Percentiles rank a stretch among this genome's conserved stretches.
phyloP scores from a whole-genome alignment of 2,329 filamentous ascomycete genomes.

The Aspergillus luchuensis region DNA sequence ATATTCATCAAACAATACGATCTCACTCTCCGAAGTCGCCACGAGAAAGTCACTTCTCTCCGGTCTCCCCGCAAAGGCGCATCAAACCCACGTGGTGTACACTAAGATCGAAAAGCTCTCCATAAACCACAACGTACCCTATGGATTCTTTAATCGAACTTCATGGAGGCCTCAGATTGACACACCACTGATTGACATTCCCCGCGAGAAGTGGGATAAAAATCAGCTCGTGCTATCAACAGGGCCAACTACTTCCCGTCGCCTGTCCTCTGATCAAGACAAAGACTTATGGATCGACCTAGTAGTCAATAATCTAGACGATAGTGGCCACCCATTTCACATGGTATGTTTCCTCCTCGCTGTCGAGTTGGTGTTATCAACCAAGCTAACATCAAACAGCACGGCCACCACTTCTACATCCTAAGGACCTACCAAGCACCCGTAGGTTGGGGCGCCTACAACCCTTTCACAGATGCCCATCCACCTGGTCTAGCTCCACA shows the following conservation, averaged over 20 bases:
- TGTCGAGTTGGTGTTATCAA: background rate
- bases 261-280: background rate
- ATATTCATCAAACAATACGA: background rate
- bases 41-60: constrained; percentile 31
- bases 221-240: constrained; percentile 45
- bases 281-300: constrained; percentile 48
- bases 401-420: constrained; percentile 41
- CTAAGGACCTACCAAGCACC: constrained; percentile 30
- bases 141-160: constrained; percentile 53
- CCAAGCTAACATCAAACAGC: constrained; percentile 23
- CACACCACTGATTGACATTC: constrained; percentile 37
- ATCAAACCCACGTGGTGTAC: constrained; percentile 51
- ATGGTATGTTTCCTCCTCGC: constrained; percentile 36
- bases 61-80: constrained; percentile 30
- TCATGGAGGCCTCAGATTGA: constrained; percentile 46
- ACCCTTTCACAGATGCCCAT: constrained; percentile 33
- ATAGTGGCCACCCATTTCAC: constrained; percentile 54
- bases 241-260: constrained; percentile 14
- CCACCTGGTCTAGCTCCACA: constrained; percentile 24
- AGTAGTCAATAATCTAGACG: constrained; percentile 55
- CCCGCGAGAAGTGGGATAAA: constrained; percentile 43
- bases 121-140: constrained; percentile 46
- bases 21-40: constrained; percentile 32
- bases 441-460: constrained; percentile 43
- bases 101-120: constrained; percentile 50